Conservation (phyloP, 2,329 filamentous ascomycete genomes). For the Chaetothyriales sp. region DNA sequence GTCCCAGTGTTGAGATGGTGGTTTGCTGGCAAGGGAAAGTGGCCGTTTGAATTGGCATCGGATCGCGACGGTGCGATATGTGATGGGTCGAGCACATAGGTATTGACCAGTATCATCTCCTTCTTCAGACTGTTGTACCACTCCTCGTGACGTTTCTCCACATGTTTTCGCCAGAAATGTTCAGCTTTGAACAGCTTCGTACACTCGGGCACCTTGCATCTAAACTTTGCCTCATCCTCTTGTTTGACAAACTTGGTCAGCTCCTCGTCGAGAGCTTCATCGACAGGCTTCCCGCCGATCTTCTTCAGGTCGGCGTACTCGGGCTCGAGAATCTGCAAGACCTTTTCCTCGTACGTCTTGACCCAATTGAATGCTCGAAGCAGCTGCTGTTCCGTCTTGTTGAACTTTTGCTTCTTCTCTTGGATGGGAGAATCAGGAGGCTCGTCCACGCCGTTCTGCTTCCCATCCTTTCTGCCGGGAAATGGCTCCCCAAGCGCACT, state of each 20-base stretch:
- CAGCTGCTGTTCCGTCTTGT: conserved; percentile 78
- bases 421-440: conserved; percentile 47
- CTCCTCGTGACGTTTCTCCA: conserved; percentile 86
- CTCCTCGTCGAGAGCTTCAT: conserved; percentile 78
- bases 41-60: conserved; percentile 87
- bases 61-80: conserved; percentile 88
- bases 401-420: conserved; percentile 55
- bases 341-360: conserved; percentile 93
- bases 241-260: conserved; percentile 81
- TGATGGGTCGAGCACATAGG: conserved; percentile 83
- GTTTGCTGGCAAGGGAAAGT: conserved; percentile 69
- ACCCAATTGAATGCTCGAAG: conserved; percentile 98
- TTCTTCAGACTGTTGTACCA: conserved; percentile 68
- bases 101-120: conserved; percentile 81
- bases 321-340: conserved; percentile 81
- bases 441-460: conserved; percentile 49
- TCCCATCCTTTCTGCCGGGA: conserved; percentile 56
- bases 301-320: conserved; percentile 77
- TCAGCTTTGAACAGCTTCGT: conserved; percentile 95
- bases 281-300: conserved; percentile 71
- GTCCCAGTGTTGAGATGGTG: conserved; percentile 61
- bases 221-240: conserved; percentile 91
- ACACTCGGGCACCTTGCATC: conserved; percentile 92
- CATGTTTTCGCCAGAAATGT: conserved; percentile 93
- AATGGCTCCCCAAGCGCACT: conserved; percentile 72